These are phyloP conservation scores for Raddia distichophylla DNA, from an alignment of 176 grass and related monocot genomes.

Conservation along the genomic window DNA sequence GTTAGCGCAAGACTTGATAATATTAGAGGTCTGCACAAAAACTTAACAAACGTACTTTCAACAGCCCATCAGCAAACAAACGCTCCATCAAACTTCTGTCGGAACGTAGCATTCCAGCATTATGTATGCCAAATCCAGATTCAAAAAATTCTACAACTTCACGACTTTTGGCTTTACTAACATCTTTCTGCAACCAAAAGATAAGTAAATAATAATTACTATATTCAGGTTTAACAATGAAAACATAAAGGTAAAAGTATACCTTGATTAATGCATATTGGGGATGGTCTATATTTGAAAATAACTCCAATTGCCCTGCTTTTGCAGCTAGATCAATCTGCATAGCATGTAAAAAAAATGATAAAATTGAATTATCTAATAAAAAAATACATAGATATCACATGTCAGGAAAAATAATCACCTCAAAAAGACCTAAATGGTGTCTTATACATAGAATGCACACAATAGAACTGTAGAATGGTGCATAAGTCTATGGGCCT, in stretches of 20 bases:
- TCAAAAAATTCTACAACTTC: conserved; percentile 92
- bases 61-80: conserved; percentile 78
- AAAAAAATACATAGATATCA: background rate
- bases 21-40: conserved; percentile 22
- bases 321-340: conserved; percentile 86
- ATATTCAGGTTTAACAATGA: conserved; percentile 32
- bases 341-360: conserved; percentile 25
- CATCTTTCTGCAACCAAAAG: conserved; percentile 78
- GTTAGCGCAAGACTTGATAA: conserved; percentile 33
- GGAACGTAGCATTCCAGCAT: conserved; percentile 94
- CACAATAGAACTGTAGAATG: background rate
- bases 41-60: conserved; percentile 58
- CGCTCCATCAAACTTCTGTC: conserved; percentile 91
- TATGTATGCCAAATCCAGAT: conserved; percentile 95
- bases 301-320: conserved; percentile 70
- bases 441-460: conserved; percentile 14
- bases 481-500: conserved; percentile 31
- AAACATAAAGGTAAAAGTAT: conserved; percentile 31
- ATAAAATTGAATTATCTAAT: conserved; percentile 31
- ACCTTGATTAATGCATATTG: conserved; percentile 85
- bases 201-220: conserved; percentile 36
- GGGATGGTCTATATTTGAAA: conserved; percentile 76
- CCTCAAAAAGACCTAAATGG: background rate
- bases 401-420: conserved; percentile 14
- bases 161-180: conserved; percentile 85